Evolutionary conservation across 2,329 filamentous ascomycete species (phyloP), one percentile per base, ranked within the genome.

Genomic region (Dichotomopilus funicola): DNA sequence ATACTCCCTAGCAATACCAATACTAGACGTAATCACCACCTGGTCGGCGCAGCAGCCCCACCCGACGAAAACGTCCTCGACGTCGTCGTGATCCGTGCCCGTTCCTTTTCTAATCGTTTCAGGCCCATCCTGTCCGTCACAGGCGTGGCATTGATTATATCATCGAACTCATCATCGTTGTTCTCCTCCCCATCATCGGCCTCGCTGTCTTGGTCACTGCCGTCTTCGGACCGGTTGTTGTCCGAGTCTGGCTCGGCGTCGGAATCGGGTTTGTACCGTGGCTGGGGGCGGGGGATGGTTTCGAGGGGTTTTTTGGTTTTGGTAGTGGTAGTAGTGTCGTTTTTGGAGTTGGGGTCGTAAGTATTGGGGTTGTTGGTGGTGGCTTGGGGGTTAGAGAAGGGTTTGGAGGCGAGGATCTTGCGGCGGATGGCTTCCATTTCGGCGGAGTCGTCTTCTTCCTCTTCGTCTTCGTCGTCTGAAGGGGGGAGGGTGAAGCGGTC

Each of bases 381-480:
- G 73, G 51, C 42, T 43, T 71, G 66, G 8, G 78, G 73, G 61
- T 88, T 88, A 43, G 87, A 75, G 66, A 99, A 99, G 0, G 91
- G 83, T 67, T 92, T 96, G 6, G 92, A 96, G 6, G 87, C 88
- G 2, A 99, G 80, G n/a, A 97, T 90, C 64, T 89, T 89, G 53
- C 87, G 84, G 49, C 94, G 82, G 51, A 99, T 86, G 66, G 95
- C 91, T 38, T 89, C 91, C 91, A 97, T 97, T 55, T 96, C 87
- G 55, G 88, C 89, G 36, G 82, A 83, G 63, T 89, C 87, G 57
- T 60, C 59, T 6, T 58, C 57, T 4, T 59, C 88, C 36, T 59
- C 89, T 41, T 82, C 83, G 63, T 89, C 86, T 27, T 27, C 19
- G 19, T 27, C 19, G 19, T 27, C 19, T 27, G 19, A 27, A 54